These are phyloP conservation scores for Picea abies DNA, from an alignment of 83 land plant genomes.

Conservation along the genomic window DNA sequence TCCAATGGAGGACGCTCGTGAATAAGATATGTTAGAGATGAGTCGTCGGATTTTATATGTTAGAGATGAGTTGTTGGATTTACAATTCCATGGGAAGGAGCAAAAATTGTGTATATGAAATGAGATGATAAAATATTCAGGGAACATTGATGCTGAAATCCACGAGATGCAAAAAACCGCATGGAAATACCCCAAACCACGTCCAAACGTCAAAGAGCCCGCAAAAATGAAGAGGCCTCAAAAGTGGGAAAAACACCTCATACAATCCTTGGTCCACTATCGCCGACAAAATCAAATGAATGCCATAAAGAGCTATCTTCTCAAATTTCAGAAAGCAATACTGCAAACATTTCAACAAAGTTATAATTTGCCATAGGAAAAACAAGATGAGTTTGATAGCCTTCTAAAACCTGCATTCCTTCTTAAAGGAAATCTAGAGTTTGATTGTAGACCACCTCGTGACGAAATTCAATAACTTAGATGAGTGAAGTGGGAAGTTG, in stretches of 20 bases:
- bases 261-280: no score
- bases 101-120: neutral
- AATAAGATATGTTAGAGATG: neutral
- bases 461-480: conserved; percentile 89
- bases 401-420: conserved; percentile 73
- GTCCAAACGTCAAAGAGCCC: neutral
- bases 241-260: no score
- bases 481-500: conserved; percentile 63
- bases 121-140: neutral
- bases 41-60: no score
- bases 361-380: conserved; percentile 14
- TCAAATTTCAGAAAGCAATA: neutral
- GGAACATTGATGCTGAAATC: neutral
- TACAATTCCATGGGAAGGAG: neutral
- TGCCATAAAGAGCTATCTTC: neutral
- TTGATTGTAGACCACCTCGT: conserved; percentile 88
- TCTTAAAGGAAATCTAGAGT: conserved; percentile 89
- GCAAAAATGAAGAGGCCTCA: no score
- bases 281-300: neutral
- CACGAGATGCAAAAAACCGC: neutral
- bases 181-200: neutral
- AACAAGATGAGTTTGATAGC: conserved; percentile 45
- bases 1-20: neutral
- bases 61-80: neutral
- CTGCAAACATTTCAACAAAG: neutral